Base-by-base conservation (phyloP, 2,329 filamentous ascomycete species). In the Diaporthe citri region DNA sequence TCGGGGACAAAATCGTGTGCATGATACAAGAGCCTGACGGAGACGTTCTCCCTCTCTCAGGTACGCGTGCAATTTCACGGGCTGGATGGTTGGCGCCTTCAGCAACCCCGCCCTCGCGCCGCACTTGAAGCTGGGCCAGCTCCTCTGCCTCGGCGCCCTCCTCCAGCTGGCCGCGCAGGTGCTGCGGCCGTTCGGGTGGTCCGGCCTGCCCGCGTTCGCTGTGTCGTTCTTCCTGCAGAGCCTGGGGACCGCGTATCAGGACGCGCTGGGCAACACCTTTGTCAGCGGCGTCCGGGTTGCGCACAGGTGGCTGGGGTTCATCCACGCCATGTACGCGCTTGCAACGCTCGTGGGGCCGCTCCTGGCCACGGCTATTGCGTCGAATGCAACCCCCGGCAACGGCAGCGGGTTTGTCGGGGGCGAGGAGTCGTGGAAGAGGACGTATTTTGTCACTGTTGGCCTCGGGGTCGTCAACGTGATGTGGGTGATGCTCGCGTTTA, bases 221-320 rank as follows among this genome's bases (percentile, higher is more conserved):
- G 79, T 88, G 3, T 90, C 89, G 0, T 93, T 93, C 79, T 89
- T 89, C 80, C 76, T 93, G 10, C 87, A 88, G 1, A 88, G 88
- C 13, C 78, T 92, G 0, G 91, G 91, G 0, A 90, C 92, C 79
- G 91, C 89, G 0, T 92, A 89, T 73, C 90, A 93, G 75, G 92
- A 93, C 77, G 88, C 91, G 0, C 90, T 92, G 31, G 87, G 88
- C 1, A 93, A 93, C 74, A 90, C 90, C 0, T 93, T 90, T 74
- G 90, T 92, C 0, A 84, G 86, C 0, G 80, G 88, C 0, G 85
- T 85, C 13, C 84, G 84, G 22, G 83, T 82, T 0, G 88, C 90
- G 0, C 90, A 93, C 78, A 83, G 90, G 6, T 92, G 90, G 88
- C 83, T 93, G 0, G 89, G 90, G 0, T 89, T 92, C 72, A 91